Evolutionary conservation across 1,284 basidiomycete species (phyloP).

Genomic region (Puccinia hordei): DNA sequence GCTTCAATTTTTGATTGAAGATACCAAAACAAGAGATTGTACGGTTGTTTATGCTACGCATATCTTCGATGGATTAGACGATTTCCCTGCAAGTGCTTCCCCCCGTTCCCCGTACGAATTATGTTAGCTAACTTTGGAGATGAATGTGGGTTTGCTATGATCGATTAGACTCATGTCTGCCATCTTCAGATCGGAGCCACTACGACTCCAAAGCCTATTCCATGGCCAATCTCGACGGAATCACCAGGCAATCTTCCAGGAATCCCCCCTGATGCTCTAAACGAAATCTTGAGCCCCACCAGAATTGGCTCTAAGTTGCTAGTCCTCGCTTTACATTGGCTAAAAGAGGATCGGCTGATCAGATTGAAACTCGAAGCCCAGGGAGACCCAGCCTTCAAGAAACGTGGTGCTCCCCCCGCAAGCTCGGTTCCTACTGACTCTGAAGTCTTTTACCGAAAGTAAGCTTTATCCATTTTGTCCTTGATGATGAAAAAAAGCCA

Average conservation of each 20-base stretch:
- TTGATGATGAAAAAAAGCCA: neutral
- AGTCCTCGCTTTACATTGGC: conserved; percentile 75
- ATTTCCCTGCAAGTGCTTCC: conserved; percentile 67
- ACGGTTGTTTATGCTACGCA: conserved; percentile 95
- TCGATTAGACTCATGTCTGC: conserved; percentile 70
- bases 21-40: conserved; percentile 77
- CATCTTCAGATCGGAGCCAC: conserved; percentile 83
- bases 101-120: neutral
- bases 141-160: too few relatives aligned
- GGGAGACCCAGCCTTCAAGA: conserved; percentile 61
- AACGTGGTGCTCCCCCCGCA: conserved; percentile 71
- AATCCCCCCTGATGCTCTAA: conserved; percentile 52
- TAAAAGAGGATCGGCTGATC: conserved; percentile 75
- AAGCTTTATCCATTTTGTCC: conserved; percentile 53
- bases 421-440: conserved; percentile 70
- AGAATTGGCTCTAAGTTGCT: conserved; percentile 66
- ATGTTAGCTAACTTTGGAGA: neutral
- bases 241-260: conserved; percentile 49
- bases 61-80: conserved; percentile 84
- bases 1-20: conserved; percentile 79
- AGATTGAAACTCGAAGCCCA: conserved; percentile 66
- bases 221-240: conserved; percentile 66
- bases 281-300: conserved; percentile 54
- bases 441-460: conserved; percentile 87
- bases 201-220: conserved; percentile 66